Conservation (phyloP, 148 eudicot species). For the Chenopodium quinoa region DNA sequence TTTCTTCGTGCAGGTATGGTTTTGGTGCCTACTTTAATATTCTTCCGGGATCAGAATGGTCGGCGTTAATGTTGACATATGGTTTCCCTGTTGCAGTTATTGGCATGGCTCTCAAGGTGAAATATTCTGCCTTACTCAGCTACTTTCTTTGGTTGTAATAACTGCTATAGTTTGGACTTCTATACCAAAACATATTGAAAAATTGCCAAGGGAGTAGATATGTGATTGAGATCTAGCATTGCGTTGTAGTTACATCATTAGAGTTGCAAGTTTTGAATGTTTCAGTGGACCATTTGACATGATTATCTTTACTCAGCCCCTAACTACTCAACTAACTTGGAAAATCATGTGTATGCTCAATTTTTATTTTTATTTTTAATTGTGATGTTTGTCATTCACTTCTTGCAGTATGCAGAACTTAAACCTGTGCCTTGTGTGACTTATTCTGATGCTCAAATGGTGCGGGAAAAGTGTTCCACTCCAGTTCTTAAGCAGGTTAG, state of each 20-base stretch:
- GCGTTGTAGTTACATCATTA: background rate
- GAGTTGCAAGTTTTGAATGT: background rate
- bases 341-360: background rate
- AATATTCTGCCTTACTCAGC: background rate
- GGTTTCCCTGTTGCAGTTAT: slow-evolving; percentile 97
- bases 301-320: background rate
- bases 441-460: slow-evolving; percentile 62
- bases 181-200: background rate
- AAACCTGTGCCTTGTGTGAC: slow-evolving; percentile 98
- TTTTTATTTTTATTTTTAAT: background rate
- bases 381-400: slow-evolving; percentile 3
- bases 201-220: background rate
- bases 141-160: background rate
- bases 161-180: background rate
- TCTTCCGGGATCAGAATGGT: slow-evolving; percentile 98
- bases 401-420: slow-evolving; percentile 92
- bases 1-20: slow-evolving; percentile 62
- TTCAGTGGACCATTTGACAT: background rate
- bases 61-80: slow-evolving; percentile 94
- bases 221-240: slow-evolving; percentile 2
- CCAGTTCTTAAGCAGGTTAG: slow-evolving; percentile 80
- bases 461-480: slow-evolving; percentile 90
- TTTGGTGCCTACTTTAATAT: slow-evolving; percentile 96
- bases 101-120: slow-evolving; percentile 98
- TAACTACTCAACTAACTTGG: background rate